phyloP scores from a whole-genome alignment of 1,284 basidiomycete genomes.

The Agroathelia rolfsii region DNA sequence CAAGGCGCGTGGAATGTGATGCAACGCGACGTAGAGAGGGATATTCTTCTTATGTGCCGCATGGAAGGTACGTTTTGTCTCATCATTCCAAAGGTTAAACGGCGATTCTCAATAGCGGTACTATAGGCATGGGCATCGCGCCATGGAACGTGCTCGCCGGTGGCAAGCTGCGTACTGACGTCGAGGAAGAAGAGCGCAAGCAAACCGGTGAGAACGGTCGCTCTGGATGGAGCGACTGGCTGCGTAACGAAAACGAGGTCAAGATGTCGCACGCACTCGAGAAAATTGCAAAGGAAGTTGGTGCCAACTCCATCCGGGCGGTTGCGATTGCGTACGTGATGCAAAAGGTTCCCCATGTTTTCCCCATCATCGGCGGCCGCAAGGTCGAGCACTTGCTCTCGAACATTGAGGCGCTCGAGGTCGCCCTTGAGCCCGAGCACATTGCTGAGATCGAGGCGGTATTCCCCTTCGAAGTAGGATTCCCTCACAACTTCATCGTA shows the following conservation, averaged over 20 bases:
- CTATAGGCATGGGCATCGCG: conserved; percentile 32
- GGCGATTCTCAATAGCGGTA: conserved; percentile 1
- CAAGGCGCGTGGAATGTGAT: conserved; percentile 44
- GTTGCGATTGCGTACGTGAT: conserved; percentile 40
- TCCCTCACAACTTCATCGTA: conserved; percentile 30
- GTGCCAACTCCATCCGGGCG: conserved; percentile 25
- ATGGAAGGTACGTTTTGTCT: conserved; percentile 24
- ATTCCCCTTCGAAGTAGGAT: conserved; percentile 32
- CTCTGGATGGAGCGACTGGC: conserved; percentile 24
- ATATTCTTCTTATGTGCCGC: conserved; percentile 45
- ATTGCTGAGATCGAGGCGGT: conserved; percentile 32
- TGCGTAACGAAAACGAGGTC: conserved; percentile 29
- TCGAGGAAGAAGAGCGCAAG: conserved; percentile 31
- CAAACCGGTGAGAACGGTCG: conserved; percentile 34
- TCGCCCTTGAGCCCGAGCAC: conserved; percentile 31
- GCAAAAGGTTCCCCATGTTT: conserved; percentile 38
- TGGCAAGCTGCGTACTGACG: conserved; percentile 38
- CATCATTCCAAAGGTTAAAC: too few relatives aligned
- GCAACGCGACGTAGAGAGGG: conserved; percentile 40
- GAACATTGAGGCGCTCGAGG: conserved; percentile 38
- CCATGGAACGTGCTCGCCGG: conserved; percentile 42
- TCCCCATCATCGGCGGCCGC: conserved; percentile 40
- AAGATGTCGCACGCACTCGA: conserved; percentile 33
- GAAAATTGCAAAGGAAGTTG: conserved; percentile 35
- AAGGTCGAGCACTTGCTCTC: conserved; percentile 38